These are phyloP conservation scores for Schizonepeta tenuifolia DNA, from an alignment of 257 asterid genomes.

Conservation along the genomic window DNA sequence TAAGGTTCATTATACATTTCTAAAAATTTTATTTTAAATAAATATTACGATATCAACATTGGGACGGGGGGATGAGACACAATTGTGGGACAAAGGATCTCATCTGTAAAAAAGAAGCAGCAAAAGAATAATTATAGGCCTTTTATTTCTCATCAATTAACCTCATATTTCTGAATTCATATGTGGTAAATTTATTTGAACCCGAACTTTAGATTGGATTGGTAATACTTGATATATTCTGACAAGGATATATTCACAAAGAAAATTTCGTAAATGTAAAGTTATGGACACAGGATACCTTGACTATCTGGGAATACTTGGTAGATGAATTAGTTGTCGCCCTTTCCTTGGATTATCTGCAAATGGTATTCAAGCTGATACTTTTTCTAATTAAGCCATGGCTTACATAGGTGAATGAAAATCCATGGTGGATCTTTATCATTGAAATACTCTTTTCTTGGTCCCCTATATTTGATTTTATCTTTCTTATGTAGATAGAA, in stretches of 20 bases:
- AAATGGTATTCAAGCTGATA: neutral
- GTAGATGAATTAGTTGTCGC: neutral
- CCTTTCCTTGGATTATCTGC: neutral
- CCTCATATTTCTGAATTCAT: neutral
- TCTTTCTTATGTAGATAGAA: slow-evolving; percentile 6
- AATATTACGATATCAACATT: too few relatives aligned
- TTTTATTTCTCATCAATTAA: neutral
- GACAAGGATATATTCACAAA: too few relatives aligned
- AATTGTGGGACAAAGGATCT: too few relatives aligned
- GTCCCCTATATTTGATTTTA: neutral
- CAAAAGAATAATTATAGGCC: neutral
- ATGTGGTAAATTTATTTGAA: neutral
- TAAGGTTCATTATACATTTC: too few relatives aligned
- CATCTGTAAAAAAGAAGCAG: too few relatives aligned
- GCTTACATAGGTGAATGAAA: neutral
- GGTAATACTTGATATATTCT: too few relatives aligned
- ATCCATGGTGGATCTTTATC: neutral
- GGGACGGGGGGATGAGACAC: too few relatives aligned
- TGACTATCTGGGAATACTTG: too few relatives aligned
- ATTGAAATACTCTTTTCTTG: neutral
- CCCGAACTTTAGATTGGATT: neutral
- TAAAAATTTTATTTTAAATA: too few relatives aligned
- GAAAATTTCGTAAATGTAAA: too few relatives aligned
- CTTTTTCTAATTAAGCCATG: neutral
- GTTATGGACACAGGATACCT: too few relatives aligned